Evolutionary conservation across 176 grass and related monocot species (phyloP), one percentile per base, ranked within the genome.

Genomic region (Musa itinerans): DNA sequence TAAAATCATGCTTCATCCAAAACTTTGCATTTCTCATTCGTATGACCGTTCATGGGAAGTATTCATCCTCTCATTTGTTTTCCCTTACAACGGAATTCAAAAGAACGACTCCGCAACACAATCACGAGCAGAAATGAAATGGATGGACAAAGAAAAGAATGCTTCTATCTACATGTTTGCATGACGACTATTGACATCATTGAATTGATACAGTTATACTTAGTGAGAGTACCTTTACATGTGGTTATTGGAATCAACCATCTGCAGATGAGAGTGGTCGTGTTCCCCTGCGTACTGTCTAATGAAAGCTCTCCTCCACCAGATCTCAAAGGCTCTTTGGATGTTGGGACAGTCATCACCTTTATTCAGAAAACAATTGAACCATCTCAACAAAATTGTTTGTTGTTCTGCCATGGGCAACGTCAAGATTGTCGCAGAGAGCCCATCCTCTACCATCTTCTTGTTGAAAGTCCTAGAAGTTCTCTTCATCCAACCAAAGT

Each of bases 401-500:
- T 77, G 75, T 53, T 77, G 75, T 48, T 77, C 56, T 19, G 62
- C 48, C 75, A 77, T 77, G 34, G 75, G 75, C 49, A 77, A 52
- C 17, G 75, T 77, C 50, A 77, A 52, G 13, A 77, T 77, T 4
- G 75, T 77, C 9, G 58, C 59, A 65, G 61, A 65, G 0, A 77
- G 43, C 1, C 75, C 75, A 23, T 77, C 75, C 50, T 77, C 75
- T 16, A 77, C 21, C 61, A 77, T 65, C 75, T 66, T 77, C 50
- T 77, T 77, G 19, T 77, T 61, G 49, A 65, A 77, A 43, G 16
- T 34, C 49, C 75, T 65, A 22, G n/a, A 65, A 52, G 59, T n/a
- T 19, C 75, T 77, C 62, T 77, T 77, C 75, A 77, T 65, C 75
- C 75, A 77, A 65, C 75, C 61, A 52, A 77, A 77, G 25, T 77